Conservation (phyloP, 2,329 filamentous ascomycete genomes). For the Ophiostoma perfectum region DNA sequence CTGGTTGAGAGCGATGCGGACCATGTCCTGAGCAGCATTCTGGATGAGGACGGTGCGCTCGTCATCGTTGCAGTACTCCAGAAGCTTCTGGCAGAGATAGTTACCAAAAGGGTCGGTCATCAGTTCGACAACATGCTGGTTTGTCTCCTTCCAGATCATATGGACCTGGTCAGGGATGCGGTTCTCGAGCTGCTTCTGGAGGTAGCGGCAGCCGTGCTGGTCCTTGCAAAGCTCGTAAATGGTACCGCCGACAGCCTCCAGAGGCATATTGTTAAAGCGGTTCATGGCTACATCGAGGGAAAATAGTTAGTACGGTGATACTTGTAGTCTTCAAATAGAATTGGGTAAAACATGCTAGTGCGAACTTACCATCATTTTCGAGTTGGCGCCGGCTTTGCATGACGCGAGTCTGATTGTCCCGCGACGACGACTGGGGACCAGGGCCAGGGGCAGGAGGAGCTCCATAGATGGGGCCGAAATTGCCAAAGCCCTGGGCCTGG, state of each 20-base stretch:
- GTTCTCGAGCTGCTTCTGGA: constrained; percentile 96
- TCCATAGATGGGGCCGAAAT: constrained; percentile 49
- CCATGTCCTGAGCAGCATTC: constrained; percentile 81
- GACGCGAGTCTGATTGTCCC: constrained; percentile 70
- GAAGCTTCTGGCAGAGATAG: constrained; percentile 96
- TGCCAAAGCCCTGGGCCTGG: constrained; percentile 31
- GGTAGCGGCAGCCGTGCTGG: constrained; percentile 92
- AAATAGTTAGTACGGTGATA: constrained; percentile 30
- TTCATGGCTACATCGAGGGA: constrained; percentile 49
- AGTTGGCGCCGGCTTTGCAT: constrained; percentile 70
- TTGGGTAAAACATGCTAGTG: neutral
- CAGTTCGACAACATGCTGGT: constrained; percentile 87
- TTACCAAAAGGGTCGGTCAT: constrained; percentile 99
- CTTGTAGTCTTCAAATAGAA: too few relatives aligned
- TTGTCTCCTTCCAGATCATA: constrained; percentile 91
- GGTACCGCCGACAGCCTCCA: constrained; percentile 74
- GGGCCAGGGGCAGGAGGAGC: constrained; percentile 33
- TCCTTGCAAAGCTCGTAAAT: constrained; percentile 94
- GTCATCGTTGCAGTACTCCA: constrained; percentile 91
- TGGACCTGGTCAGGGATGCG: constrained; percentile 76
- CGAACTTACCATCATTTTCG: constrained; percentile 50
- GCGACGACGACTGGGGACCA: constrained; percentile 38
- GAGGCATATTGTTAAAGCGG: constrained; percentile 74
- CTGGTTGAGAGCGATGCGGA: constrained; percentile 91
- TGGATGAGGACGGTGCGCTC: constrained; percentile 90